Evolutionary conservation across 768 basidiomycete species (phyloP).

Genomic region (Collybia mongolica): DNA sequence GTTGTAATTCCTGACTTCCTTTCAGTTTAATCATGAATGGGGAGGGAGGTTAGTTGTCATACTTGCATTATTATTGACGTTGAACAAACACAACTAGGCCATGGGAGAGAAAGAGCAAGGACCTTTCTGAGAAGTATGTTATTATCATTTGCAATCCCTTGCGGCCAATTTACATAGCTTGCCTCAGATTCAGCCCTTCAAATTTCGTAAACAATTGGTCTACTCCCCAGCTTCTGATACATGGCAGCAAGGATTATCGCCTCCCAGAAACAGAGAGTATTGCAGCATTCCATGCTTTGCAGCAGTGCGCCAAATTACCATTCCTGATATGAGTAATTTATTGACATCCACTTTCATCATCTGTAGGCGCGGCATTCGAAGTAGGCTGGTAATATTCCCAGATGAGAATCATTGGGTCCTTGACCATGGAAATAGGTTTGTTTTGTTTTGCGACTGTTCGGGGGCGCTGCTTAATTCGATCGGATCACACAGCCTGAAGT

Average conservation of each 20-base stretch:
- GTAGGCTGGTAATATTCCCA: constrained; percentile 80
- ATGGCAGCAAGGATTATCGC: constrained; percentile 87
- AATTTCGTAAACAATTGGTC: constrained; percentile 85
- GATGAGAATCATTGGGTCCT: constrained; percentile 94
- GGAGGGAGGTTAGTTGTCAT: constrained; percentile 51
- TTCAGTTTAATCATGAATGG: constrained; percentile 85
- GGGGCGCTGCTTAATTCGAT: neutral
- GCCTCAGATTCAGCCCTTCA: constrained; percentile 66
- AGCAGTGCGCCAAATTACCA: constrained; percentile 54
- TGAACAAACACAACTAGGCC: constrained; percentile 37
- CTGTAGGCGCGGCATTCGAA: constrained; percentile 64
- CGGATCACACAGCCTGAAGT: constrained; percentile 62
- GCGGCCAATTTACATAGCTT: neutral
- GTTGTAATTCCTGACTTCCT: neutral
- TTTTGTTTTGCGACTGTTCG: neutral
- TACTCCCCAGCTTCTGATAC: constrained; percentile 82
- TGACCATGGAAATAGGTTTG: constrained; percentile 72
- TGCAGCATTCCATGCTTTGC: constrained; percentile 80
- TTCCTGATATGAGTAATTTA: neutral
- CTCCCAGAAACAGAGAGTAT: constrained; percentile 85
- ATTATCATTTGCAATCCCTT: neutral
- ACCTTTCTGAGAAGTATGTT: constrained; percentile 56
- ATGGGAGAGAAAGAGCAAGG: constrained; percentile 62
- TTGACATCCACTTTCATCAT: neutral
- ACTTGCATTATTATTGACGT: neutral